A percentile compares a stretch with the other conserved stretches of the same genome.
These are phyloP conservation scores for Vararia minispora DNA, from an alignment of 768 basidiomycete species.

Conservation along the genomic window DNA sequence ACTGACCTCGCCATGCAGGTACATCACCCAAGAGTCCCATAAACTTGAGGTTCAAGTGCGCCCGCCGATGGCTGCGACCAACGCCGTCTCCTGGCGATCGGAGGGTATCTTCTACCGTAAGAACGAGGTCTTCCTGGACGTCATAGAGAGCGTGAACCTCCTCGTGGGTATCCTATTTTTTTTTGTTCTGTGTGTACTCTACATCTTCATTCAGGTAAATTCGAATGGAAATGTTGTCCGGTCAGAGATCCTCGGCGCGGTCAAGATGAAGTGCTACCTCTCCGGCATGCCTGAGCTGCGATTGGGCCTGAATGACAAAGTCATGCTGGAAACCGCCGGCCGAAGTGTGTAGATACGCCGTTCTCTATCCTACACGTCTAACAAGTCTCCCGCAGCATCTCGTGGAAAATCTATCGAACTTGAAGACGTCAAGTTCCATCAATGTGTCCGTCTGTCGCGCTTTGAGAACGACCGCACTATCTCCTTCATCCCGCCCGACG, in stretches of 20 bases:
- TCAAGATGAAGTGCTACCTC: constrained; percentile 99
- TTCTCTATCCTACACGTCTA: background rate
- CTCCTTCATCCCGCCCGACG: constrained; percentile 97
- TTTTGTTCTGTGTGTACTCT: background rate
- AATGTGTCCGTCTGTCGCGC: constrained; percentile 92
- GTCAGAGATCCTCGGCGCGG: constrained; percentile 93
- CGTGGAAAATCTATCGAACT: constrained; percentile 98
- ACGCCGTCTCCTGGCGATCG: constrained; percentile 96
- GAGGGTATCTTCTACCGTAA: constrained; percentile 96
- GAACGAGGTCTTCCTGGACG: constrained; percentile 98
- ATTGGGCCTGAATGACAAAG: constrained; percentile 95
- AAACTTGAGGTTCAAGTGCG: constrained; percentile 90
- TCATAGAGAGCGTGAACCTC: constrained; percentile 95
- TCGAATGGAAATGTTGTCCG: constrained; percentile 94
- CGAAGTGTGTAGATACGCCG: constrained; percentile 41
- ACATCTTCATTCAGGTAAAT: constrained; percentile 56
- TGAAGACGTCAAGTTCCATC: constrained; percentile 99
- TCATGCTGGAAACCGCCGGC: constrained; percentile 98
- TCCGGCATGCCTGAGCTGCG: constrained; percentile 99
- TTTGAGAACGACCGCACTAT: constrained; percentile 99
- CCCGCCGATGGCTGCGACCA: constrained; percentile 94
- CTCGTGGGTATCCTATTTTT: constrained; percentile 43
- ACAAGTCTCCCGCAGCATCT: constrained; percentile 48
- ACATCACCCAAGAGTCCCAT: constrained; percentile 97
- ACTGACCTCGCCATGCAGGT: constrained; percentile 33